These are phyloP conservation scores for Lycium ferocissimum DNA, from an alignment of 257 asterid genomes.

Conservation along the genomic window DNA sequence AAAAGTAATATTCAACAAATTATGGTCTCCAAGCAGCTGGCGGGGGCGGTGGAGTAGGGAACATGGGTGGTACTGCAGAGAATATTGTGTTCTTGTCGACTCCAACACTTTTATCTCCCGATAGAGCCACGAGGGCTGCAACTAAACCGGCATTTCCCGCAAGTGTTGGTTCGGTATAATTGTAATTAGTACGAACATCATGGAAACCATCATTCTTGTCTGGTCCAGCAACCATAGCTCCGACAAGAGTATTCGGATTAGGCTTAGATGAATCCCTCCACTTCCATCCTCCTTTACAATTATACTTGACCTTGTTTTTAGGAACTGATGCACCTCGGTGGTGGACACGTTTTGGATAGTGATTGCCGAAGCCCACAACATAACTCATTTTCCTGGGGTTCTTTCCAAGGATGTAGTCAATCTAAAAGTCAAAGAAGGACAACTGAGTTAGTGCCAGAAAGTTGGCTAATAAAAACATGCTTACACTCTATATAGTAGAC, in stretches of 20 bases:
- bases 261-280: constrained; percentile 83
- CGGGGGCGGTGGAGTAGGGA: constrained; percentile 92
- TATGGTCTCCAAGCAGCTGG: constrained; percentile 96
- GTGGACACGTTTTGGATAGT: constrained; percentile 88
- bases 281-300: constrained; percentile 95
- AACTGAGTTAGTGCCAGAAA: constrained; percentile 1
- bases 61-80: constrained; percentile 96
- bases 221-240: constrained; percentile 99
- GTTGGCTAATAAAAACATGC: not conserved
- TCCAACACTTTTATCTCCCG: constrained; percentile 60
- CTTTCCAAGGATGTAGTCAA: constrained; percentile 84
- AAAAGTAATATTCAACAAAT: not conserved
- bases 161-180: constrained; percentile 89
- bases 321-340: constrained; percentile 97
- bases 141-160: constrained; percentile 97
- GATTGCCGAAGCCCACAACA: constrained; percentile 81
- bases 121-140: constrained; percentile 88
- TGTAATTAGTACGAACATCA: constrained; percentile 83
- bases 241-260: constrained; percentile 73
- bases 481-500: not conserved
- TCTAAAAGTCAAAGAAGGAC: constrained; percentile 46
- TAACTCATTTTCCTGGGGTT: constrained; percentile 97
- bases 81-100: constrained; percentile 91
- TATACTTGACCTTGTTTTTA: constrained; percentile 71
- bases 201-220: constrained; percentile 85